A percentile compares a stretch with the other conserved stretches of the same genome.
These are phyloP conservation scores for Austroboletus rostrupii DNA, from an alignment of 1,284 basidiomycete genomes.

Conservation along the genomic window DNA sequence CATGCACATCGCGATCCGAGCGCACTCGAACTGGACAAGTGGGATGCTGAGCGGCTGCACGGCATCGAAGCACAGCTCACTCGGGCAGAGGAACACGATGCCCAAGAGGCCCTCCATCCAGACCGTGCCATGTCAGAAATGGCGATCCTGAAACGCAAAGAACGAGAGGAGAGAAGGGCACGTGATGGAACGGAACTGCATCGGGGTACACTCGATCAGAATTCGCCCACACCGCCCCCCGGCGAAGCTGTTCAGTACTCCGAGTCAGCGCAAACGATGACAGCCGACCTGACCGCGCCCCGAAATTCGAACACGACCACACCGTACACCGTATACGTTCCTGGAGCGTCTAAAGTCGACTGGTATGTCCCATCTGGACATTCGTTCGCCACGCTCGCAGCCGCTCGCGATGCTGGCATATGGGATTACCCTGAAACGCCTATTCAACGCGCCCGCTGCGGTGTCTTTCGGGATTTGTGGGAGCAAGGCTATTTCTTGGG, in stretches of 20 bases:
- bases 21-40: slow-evolving; percentile 46
- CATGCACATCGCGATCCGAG: slow-evolving; percentile 60
- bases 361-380: slow-evolving; percentile 55
- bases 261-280: slow-evolving; percentile 6
- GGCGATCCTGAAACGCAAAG: slow-evolving; percentile 65
- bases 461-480: slow-evolving; percentile 79
- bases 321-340: slow-evolving; percentile 55
- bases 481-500: slow-evolving; percentile 83
- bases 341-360: slow-evolving; percentile 51
- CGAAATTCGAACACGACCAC: slow-evolving; percentile 18
- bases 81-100: slow-evolving; percentile 41
- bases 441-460: slow-evolving; percentile 69
- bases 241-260: slow-evolving; percentile 5
- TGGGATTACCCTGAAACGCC: slow-evolving; percentile 74
- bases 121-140: slow-evolving; percentile 54
- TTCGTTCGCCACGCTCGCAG: slow-evolving; percentile 53
- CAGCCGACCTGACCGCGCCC: background rate
- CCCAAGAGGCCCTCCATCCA: slow-evolving; percentile 40
- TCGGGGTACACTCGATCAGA: slow-evolving; percentile 33
- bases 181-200: slow-evolving; percentile 24
- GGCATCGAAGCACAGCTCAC: slow-evolving; percentile 45
- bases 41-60: slow-evolving; percentile 49
- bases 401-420: slow-evolving; percentile 62
- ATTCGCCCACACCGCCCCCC: slow-evolving; percentile 16
- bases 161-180: slow-evolving; percentile 50